phyloP scores from a whole-genome alignment of 2,329 filamentous ascomycete species.

The Xylariaceae sp. region DNA sequence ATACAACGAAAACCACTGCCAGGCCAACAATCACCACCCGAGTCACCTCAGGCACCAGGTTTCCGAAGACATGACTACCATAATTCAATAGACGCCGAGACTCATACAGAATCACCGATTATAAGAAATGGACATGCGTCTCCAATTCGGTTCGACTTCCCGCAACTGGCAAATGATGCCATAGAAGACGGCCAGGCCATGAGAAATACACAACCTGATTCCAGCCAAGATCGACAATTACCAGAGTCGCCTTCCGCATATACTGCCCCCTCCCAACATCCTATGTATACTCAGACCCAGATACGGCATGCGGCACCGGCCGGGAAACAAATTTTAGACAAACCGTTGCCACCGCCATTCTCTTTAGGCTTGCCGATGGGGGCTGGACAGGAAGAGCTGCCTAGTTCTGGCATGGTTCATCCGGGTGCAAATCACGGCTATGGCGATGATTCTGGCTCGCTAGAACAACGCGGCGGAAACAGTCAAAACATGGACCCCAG shows the following conservation, averaged over 20 bases:
- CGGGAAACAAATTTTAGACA: slow-evolving; percentile 16
- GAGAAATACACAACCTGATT: slow-evolving; percentile 13
- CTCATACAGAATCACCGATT: slow-evolving; percentile 34
- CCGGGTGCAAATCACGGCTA: slow-evolving; percentile 16
- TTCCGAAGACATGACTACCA: slow-evolving; percentile 22
- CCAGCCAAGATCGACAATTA: slow-evolving; percentile 27
- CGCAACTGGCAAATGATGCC: slow-evolving; percentile 46
- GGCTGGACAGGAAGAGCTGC: slow-evolving; percentile 20
- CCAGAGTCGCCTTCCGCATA: slow-evolving; percentile 34
- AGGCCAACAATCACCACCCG: slow-evolving; percentile 30
- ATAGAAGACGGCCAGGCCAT: slow-evolving; percentile 39
- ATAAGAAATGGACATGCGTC: slow-evolving; percentile 50
- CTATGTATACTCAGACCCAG: slow-evolving; percentile 20
- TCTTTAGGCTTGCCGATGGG: slow-evolving; percentile 22
- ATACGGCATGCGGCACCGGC: slow-evolving; percentile 13
- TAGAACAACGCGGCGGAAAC: slow-evolving; percentile 20
- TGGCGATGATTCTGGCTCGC: slow-evolving; percentile 7
- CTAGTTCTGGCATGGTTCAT: slow-evolving; percentile 16
- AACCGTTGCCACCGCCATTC: slow-evolving; percentile 19
- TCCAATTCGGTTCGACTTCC: slow-evolving; percentile 51
- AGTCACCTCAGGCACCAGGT: slow-evolving; percentile 32
- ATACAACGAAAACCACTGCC: slow-evolving; percentile 28
- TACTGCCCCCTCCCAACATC: slow-evolving; percentile 36
- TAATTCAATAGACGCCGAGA: slow-evolving; percentile 3
- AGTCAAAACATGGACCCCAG: slow-evolving; percentile 18